Evolutionary conservation across 805 yeast genomes (phyloP), one percentile per base, ranked within the genome.

Genomic region (Saturnispora sekii): DNA sequence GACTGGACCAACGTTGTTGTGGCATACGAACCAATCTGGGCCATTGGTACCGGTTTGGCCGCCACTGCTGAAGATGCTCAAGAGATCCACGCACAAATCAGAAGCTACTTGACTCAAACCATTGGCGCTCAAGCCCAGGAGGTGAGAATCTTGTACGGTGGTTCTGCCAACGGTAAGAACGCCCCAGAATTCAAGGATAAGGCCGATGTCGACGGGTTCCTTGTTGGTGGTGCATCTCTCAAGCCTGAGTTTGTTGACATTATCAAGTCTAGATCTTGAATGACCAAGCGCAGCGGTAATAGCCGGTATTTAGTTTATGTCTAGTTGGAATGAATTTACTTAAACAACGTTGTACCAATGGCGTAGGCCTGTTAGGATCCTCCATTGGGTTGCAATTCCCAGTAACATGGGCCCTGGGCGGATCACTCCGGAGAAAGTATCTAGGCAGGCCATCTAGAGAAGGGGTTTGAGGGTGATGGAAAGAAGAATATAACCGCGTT

Each of bases 1-100:
- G 97, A 89, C 80, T 90, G 97, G 97, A 60, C 83, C 53, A 76
- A 84, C 68, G 74, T 93, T 56, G 97, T 93, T 54, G 72, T 93
- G 67, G 98, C 98, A 62, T 93, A 93, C 74, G 98, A 93, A 75
- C 98, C 98, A 60, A 96, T 93, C 57, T 93, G 98, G 98, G 98
- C 98, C 60, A 93, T 93, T 60, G 98, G 98, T 68, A 89, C 97
- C 58, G 98, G 98, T 64, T 79, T 93, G 64, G 96, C 97, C 60
- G 97, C 98, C 51, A 93, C 98, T 58, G 88, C 98, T 57, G 85
- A 84, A 56, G 98, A 93, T 65, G 98, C 98, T 57, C 96, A 93
- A 74, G 87, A 81, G 56, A 86, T 93, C 62, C 98, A 93, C 74
- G 76, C 77, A 65, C 76, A 75, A 57, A 86, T 93, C 72, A 85